Percentiles rank a stretch among this genome's conserved stretches.
Conservation (phyloP, 345 rosid species). For the Angophora floribunda region DNA sequence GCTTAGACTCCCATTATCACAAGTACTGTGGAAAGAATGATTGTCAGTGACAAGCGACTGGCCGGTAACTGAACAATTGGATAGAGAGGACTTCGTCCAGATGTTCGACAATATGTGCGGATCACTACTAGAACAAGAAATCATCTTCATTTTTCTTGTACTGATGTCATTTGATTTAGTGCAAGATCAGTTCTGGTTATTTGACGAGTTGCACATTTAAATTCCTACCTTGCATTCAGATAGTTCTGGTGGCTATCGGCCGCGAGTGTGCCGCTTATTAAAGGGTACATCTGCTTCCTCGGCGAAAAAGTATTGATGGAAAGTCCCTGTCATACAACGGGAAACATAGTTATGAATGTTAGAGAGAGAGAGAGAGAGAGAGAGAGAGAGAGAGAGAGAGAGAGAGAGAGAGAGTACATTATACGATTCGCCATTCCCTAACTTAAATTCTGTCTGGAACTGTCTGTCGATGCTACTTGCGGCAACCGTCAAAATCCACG, state of each 20-base stretch:
- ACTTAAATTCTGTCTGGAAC: conserved; percentile 37
- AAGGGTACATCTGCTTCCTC: conserved; percentile 40
- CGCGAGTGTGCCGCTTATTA: conserved; percentile 56
- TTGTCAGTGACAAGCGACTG: not conserved
- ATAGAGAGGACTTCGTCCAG: not conserved
- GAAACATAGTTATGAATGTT: not conserved
- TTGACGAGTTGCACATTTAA: too few species aligned
- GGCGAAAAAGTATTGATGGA: conserved; percentile 57
- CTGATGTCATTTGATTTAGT: not conserved
- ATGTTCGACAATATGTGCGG: not conserved
- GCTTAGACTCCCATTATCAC: conserved; percentile 50
- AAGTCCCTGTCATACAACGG: conserved; percentile 31
- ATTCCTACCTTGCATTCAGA: conserved; percentile 43
- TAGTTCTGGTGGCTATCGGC: conserved; percentile 15
- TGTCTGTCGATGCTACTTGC: conserved; percentile 60
- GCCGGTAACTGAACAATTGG: not conserved
- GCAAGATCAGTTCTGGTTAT: not conserved
- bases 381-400: conserved; percentile 31
- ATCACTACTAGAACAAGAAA: not conserved
- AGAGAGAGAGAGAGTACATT: conserved; percentile 17
- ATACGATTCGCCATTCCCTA: conserved; percentile 41
- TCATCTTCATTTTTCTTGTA: not conserved
- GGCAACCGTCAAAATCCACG: conserved; percentile 82
- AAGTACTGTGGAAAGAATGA: conserved; percentile 25
- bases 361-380: not conserved